A percentile compares a stretch with the other conserved stretches of the same genome.
phyloP scores from a whole-genome alignment of 2,329 filamentous ascomycete species.

The Fusarium kyushuense region DNA sequence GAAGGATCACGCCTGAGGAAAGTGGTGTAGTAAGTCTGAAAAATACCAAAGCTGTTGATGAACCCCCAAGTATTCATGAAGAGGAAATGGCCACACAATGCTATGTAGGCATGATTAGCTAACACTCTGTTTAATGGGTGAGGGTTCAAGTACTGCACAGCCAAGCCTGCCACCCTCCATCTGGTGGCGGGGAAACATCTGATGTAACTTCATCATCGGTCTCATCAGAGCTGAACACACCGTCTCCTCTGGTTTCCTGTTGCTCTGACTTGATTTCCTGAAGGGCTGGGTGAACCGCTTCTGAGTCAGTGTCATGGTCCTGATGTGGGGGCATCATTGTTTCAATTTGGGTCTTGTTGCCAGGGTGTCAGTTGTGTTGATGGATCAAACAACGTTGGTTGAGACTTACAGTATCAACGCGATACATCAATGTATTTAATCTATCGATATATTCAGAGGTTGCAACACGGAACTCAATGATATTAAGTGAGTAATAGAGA shows the following conservation, averaged over 20 bases:
- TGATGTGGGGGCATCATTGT: neutral
- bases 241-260: neutral
- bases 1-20: constrained; percentile 56
- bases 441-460: too few relatives aligned
- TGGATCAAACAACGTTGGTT: neutral
- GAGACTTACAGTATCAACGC: neutral
- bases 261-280: neutral
- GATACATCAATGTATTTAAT: too few relatives aligned
- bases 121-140: constrained; percentile 32
- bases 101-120: constrained; percentile 40
- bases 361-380: neutral
- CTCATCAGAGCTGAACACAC: neutral
- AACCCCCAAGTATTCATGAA: constrained; percentile 57
- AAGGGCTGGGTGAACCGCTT: neutral
- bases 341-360: neutral
- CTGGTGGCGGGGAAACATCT: constrained; percentile 1
- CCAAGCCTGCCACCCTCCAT: constrained; percentile 20
- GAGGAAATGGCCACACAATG: constrained; percentile 23
- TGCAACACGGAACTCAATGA: too few relatives aligned
- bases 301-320: neutral
- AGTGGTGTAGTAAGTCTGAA: constrained; percentile 62
- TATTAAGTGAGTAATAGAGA: too few relatives aligned
- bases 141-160: constrained; percentile 3
- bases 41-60: constrained; percentile 65
- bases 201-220: neutral